Base-by-base conservation (phyloP, 2,329 filamentous ascomycete species). In the Aspergillus carbonarius region DNA sequence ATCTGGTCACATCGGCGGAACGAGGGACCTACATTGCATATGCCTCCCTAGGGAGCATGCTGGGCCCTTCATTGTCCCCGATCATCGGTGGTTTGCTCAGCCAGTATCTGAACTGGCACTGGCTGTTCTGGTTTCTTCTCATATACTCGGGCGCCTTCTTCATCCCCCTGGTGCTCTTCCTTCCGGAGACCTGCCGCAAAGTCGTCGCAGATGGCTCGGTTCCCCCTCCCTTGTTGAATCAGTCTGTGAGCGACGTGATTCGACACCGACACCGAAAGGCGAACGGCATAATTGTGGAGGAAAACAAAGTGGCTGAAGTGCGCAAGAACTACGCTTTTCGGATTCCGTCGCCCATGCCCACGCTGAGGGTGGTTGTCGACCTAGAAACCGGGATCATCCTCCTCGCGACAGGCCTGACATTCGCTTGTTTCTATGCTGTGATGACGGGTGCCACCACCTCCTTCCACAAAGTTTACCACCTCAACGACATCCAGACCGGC, bases 91-190 rank as follows among this genome's bases (percentile, higher is more conserved):
- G 88, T 0, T 62, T 90, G 0, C 72, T 91, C 25, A 81, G 82
- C n/a, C 78, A 89, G 65, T 88, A 83, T 63, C 79, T 88, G 0
- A 83, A 85, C 18, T 90, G 88, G 87, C 78, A 67, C 15, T 67
- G 66, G 55, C 85, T 89, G 55, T 90, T 90, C 68, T 90, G 87
- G 87, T 88, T 89, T 67, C 80, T 88, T 42, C 78, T 83, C 42
- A 87, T 90, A 40, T 75, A 75, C 4, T 66, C 74, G 0, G 72
- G 68, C 4, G 70, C 76, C 0, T 85, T 83, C 70, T 74, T 88
- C 35, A 61, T 88, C 2, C 79, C 82, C 0, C 84, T 85, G 57
- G 66, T 79, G 2, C 66, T 89, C 2, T 80, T 83, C 20, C 78
- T 88, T 7, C 88, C 86, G 0, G 79, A 81, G 51, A 81, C 79